These are phyloP conservation scores for Cornus kousa DNA, from an alignment of 148 eudicot genomes.

Conservation along the genomic window DNA sequence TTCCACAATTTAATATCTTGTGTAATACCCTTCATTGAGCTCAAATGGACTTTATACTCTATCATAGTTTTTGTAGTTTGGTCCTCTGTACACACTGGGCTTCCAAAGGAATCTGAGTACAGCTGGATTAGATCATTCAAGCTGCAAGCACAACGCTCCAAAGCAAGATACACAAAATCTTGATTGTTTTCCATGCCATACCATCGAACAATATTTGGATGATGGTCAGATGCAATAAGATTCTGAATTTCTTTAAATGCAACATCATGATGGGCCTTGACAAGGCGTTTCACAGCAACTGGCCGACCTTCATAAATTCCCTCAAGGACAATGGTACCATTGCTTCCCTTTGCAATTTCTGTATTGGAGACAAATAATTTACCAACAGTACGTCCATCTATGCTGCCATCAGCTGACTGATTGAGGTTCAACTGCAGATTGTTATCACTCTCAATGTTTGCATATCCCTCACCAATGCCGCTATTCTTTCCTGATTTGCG, in stretches of 20 bases:
- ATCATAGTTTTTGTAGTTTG: slow-evolving; percentile 27
- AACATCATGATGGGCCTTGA: slow-evolving; percentile 86
- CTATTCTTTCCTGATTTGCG: slow-evolving; percentile 54
- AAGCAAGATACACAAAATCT: slow-evolving; percentile 80
- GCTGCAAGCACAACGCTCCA: slow-evolving; percentile 84
- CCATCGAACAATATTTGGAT: slow-evolving; percentile 90
- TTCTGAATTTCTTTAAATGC: slow-evolving; percentile 88
- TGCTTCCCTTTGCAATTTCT: slow-evolving; percentile 96
- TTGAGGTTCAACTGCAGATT: slow-evolving; percentile 38
- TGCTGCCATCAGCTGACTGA: slow-evolving; percentile 29
- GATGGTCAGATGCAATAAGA: slow-evolving; percentile 86
- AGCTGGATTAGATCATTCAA: slow-evolving; percentile 65
- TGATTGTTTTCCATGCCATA: slow-evolving; percentile 83
- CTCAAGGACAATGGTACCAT: slow-evolving; percentile 89
- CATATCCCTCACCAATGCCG: slow-evolving; percentile 20
- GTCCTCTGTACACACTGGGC: slow-evolving; percentile 13
- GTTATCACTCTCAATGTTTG: slow-evolving; percentile 7
- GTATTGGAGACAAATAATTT: slow-evolving; percentile 54
- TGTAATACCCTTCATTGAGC: slow-evolving; percentile 41
- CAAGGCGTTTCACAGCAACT: slow-evolving; percentile 93
- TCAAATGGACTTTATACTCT: slow-evolving; percentile 37
- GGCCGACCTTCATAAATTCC: slow-evolving; percentile 83
- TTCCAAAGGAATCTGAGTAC: slow-evolving; percentile 29
- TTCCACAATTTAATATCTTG: slow-evolving; percentile 64
- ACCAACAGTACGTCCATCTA: slow-evolving; percentile 62